Base-by-base conservation (phyloP, 371 early-diverging fungal genomes). In the Chytridium lagenaria region DNA sequence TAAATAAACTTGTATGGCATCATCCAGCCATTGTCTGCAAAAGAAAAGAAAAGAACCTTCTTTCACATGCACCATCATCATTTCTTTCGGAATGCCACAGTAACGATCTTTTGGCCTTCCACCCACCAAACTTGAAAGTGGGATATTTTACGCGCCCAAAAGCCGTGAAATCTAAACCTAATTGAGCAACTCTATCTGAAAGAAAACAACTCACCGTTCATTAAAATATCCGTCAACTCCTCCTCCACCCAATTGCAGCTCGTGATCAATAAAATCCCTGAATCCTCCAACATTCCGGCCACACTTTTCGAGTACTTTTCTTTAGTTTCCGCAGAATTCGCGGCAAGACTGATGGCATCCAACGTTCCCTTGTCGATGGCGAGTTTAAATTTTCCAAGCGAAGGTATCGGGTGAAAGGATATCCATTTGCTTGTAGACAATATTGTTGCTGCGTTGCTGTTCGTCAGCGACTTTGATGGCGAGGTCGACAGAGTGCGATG, bases 231-330 rank as follows among this genome's bases (percentile, higher is more conserved):
- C 2, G 89, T 82, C 71, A 96, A 81, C 82, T 96, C 96, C 22
- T 91, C 88, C 70, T 90, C 89, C 1, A 95, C 95, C 95, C 95
- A 96, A 70, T 96, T 96, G 79, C 97, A 96, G 63, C 92, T 91
- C 1, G 97, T 95, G 68, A 96, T 92, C 72, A 96, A 74, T 28
- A 96, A 86, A 15, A 90, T 79, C 0, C 92, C 92, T 50, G 79
- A 79, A 23, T 84, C 82, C 1, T 59, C 75, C 31, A 88, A 79
- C 59, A 86, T 77, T 26, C 22, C 30, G 1, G 71, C 71, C 0
- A 89, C 84, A 2, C 77, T 75, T 7, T 38, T 59, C 1, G 76
- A 73, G 65, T 84, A 84, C 36, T 50, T 28, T 2, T 64, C 49
- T 19, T 67, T 70, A 19, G 61, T 15, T 3, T 30, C 39, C n/a